Evolutionary conservation across 2,329 filamentous ascomycete genomes (phyloP).

Genomic region (Fusarium decemcellulare): DNA sequence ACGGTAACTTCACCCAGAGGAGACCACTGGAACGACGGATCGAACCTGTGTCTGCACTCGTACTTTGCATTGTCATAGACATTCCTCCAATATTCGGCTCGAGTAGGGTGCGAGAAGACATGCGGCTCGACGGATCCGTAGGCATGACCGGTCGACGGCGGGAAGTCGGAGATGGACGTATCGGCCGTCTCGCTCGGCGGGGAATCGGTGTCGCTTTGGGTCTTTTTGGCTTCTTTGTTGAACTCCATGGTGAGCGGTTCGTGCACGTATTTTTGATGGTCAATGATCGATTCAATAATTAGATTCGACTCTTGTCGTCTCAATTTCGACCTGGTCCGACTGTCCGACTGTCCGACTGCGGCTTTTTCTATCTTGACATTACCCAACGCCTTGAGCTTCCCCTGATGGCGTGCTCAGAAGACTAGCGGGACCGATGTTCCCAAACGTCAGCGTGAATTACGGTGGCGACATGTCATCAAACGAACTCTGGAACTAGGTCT

Average conservation of each 20-base stretch:
- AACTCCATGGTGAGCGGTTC: background rate
- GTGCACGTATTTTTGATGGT: background rate
- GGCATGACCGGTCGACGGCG: conserved; percentile 17
- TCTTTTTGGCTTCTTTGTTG: background rate
- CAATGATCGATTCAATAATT: background rate
- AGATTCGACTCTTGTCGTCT: background rate
- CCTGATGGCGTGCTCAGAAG: background rate
- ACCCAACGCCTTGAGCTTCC: background rate
- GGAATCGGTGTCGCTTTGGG: background rate
- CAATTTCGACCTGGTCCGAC: background rate
- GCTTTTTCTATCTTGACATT: background rate
- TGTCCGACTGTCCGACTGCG: background rate
- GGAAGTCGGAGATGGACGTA: background rate
- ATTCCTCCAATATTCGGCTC: conserved; percentile 23
- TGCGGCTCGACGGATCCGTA: conserved; percentile 25
- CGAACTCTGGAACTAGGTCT: background rate
- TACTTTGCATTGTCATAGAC: conserved; percentile 8
- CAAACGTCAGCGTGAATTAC: background rate
- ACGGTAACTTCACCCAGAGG: conserved; percentile 3
- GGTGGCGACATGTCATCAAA: background rate
- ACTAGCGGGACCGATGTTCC: background rate
- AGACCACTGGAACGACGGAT: conserved; percentile 13
- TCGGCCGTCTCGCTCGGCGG: background rate
- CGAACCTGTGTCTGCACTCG: conserved; percentile 12
- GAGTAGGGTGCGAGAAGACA: conserved; percentile 17